These are phyloP conservation scores for Trametes polyzona DNA, from an alignment of 1,284 basidiomycete genomes.

Conservation along the genomic window DNA sequence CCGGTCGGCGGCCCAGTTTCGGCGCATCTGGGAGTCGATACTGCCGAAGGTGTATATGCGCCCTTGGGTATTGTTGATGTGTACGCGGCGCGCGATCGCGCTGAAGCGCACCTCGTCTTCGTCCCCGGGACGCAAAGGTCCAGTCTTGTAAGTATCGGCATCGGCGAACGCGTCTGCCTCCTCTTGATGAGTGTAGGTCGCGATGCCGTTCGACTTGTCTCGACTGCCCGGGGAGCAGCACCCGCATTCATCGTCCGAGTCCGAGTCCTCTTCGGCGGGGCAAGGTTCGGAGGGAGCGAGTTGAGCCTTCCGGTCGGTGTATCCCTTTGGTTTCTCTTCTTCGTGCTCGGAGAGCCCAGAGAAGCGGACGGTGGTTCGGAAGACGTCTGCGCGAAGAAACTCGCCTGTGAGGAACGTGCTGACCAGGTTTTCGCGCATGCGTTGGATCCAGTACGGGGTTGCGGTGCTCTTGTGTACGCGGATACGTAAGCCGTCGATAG, in stretches of 20 bases:
- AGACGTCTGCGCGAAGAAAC: constrained; percentile 43
- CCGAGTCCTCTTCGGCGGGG: not conserved
- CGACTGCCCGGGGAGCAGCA: not conserved
- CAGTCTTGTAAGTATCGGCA: constrained; percentile 4
- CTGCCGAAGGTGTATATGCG: constrained; percentile 45
- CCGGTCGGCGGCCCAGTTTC: constrained; percentile 40
- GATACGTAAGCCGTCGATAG: constrained; percentile 42
- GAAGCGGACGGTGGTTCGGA: constrained; percentile 40
- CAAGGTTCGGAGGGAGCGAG: not conserved
- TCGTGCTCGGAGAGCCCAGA: constrained; percentile 24
- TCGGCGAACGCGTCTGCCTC: constrained; percentile 14
- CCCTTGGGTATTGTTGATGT: constrained; percentile 40
- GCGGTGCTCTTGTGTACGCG: constrained; percentile 39
- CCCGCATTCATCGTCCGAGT: not conserved
- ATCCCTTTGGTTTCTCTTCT: constrained; percentile 6
- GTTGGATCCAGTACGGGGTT: constrained; percentile 43
- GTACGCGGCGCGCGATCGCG: constrained; percentile 37
- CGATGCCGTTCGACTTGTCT: constrained; percentile 4
- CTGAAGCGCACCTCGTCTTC: constrained; percentile 39
- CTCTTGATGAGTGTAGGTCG: constrained; percentile 14
- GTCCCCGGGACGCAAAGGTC: constrained; percentile 18
- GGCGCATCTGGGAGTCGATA: constrained; percentile 42
- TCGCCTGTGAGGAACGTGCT: constrained; percentile 45
- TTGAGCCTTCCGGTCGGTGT: constrained; percentile 1
- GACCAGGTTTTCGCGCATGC: constrained; percentile 43